Percentiles rank a stretch among this genome's conserved stretches.
phyloP scores from a whole-genome alignment of 306 rosid species.

The Hippophae gyantsensis region DNA sequence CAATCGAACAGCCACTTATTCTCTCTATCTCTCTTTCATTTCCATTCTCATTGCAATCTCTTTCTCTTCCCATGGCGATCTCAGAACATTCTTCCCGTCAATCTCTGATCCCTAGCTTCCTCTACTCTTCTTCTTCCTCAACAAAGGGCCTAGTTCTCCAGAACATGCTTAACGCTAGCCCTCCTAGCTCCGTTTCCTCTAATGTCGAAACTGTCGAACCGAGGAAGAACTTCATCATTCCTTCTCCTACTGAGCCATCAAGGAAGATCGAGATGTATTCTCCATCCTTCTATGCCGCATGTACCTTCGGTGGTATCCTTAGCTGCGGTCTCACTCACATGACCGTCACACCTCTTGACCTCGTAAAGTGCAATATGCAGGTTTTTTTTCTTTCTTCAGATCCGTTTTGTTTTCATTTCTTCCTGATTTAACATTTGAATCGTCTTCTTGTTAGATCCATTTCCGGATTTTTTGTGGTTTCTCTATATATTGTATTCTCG shows the following conservation, averaged over 20 bases:
- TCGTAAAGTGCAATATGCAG: conserved; percentile 99
- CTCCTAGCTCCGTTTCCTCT: background rate
- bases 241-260: conserved; percentile 52
- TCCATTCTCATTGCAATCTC: too few species aligned
- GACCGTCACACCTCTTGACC: conserved; percentile 94
- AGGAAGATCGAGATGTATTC: conserved; percentile 80
- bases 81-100: conserved; percentile 37
- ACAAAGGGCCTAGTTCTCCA: conserved; percentile 42
- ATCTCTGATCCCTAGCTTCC: conserved; percentile 59
- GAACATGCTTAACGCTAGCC: conserved; percentile 33
- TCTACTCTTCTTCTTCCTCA: conserved; percentile 43
- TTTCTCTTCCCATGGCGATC: conserved; percentile 36
- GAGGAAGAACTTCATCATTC: conserved; percentile 26
- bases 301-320: conserved; percentile 78
- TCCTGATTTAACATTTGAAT: background rate
- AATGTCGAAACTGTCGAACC: conserved; percentile 17
- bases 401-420: conserved; percentile 4
- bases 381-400: conserved; percentile 19
- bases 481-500: too few species aligned
- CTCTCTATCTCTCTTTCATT: too few species aligned
- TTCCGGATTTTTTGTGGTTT: too few species aligned
- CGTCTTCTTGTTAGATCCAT: too few species aligned
- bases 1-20: too few species aligned
- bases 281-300: conserved; percentile 79
- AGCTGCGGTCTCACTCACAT: conserved; percentile 93